Evolutionary conservation across 192 early-diverging fungal genomes (phyloP), one percentile per base, ranked within the genome.

Genomic region (Rhizoclosmatium globosum): DNA sequence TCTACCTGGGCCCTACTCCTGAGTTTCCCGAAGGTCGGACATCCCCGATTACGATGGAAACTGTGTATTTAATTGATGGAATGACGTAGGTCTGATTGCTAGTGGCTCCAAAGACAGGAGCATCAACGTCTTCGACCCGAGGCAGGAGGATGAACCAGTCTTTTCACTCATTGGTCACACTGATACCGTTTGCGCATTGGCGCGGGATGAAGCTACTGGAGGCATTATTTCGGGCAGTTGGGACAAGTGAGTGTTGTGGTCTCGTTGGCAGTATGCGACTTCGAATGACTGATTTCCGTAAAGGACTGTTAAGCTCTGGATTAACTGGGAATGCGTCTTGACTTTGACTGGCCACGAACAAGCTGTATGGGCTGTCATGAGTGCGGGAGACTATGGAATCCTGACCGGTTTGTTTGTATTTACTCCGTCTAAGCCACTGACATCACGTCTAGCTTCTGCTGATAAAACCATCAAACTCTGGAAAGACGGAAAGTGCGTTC

Each of bases 321-420:
- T 87, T 64, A 86, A 96, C 72, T 95, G 92, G 75, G 79, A 92
- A 68, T 89, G 87, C 50, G 80, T 85, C n/a, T 75, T 91, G 46
- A 92, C 92, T 0, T 86, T 99, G 46, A 71, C 82, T 31, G 96
- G 94, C 2, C 97, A 99, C 75, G 64, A 84, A 31, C 89, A 90
- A 39, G 94, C 97, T 4, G 94, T 99, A 6, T 99, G 97, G 97
- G 90, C 89, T n/a, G 95, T 97, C 13, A 75, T 97, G n/a, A 87
- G 88, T 2, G 69, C 96, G 4, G 84, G 88, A 23, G 92, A 94
- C 69, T 89, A 92, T 0, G 79, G 85, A 3, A 81, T 95, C 48
- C 78, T 98, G 15, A 98, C 95, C 53, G 94, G 94, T 94, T 89
- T 3, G 59, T 31, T 41, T 11, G 50, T 13, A 53, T 53, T 17